A percentile compares a stretch with the other conserved stretches of the same genome.
Evolutionary conservation across 176 grass and related monocot genomes (phyloP).

Genomic region (Triticum dicoccoides): DNA sequence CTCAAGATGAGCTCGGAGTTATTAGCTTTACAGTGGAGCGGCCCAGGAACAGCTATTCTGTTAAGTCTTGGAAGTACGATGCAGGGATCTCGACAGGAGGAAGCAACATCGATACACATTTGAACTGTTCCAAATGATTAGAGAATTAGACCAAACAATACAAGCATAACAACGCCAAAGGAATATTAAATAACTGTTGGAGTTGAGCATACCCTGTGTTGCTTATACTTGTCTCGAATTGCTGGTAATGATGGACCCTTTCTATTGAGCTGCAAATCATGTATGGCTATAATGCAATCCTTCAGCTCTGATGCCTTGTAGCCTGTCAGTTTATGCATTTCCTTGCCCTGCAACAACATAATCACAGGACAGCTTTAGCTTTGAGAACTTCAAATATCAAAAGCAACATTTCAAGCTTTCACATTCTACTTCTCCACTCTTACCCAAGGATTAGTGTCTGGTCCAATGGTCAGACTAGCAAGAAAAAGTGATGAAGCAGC

Average conservation of each 20-base stretch:
- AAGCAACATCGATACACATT: conserved; percentile 61
- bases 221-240: conserved; percentile 87
- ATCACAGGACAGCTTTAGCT: conserved; percentile 23
- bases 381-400: background rate
- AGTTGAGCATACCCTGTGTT: conserved; percentile 62
- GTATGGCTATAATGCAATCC: conserved; percentile 58
- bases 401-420: background rate
- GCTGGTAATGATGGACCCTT: conserved; percentile 44
- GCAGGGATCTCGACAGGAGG: conserved; percentile 53
- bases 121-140: conserved; percentile 59
- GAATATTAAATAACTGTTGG: conserved; percentile 7
- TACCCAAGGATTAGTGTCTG: conserved; percentile 77
- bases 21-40: conserved; percentile 29
- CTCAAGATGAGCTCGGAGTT: conserved; percentile 31
- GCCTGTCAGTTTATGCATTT: conserved; percentile 55
- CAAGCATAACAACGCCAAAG: background rate
- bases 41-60: conserved; percentile 33
- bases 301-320: conserved; percentile 78
- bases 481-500: conserved; percentile 82
- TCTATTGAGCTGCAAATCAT: conserved; percentile 75
- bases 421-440: background rate
- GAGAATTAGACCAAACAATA: conserved; percentile 29
- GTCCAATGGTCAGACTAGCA: conserved; percentile 63
- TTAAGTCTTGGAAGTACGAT: conserved; percentile 43
- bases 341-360: conserved; percentile 48